Evolutionary conservation across 805 yeast species (phyloP).

Genomic region (Suhomyces sp.): DNA sequence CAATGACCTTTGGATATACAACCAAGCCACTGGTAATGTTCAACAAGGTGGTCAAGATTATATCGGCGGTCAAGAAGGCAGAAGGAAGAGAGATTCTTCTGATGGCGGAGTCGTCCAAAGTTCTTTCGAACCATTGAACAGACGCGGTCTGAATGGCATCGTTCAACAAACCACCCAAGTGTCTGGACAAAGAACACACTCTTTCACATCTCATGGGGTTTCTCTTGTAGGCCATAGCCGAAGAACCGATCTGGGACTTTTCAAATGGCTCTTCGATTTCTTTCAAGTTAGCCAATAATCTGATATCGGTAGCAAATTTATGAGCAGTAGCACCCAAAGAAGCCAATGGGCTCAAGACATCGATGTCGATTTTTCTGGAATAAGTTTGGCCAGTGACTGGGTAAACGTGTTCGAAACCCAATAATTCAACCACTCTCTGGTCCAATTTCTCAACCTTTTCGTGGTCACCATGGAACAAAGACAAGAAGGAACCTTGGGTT

Average conservation of each 20-base stretch:
- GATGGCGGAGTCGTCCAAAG: slow-evolving; percentile 96
- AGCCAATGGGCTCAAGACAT: slow-evolving; percentile 85
- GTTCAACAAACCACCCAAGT: slow-evolving; percentile 82
- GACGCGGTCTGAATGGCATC: slow-evolving; percentile 97
- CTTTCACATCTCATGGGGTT: slow-evolving; percentile 99
- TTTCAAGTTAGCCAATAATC: slow-evolving; percentile 93
- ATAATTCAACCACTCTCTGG: slow-evolving; percentile 84
- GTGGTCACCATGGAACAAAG: slow-evolving; percentile 95
- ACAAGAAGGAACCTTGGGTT: slow-evolving; percentile 94
- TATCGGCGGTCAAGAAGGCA: slow-evolving; percentile 95
- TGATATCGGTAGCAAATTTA: slow-evolving; percentile 95
- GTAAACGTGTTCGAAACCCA: slow-evolving; percentile 92
- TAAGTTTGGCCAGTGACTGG: slow-evolving; percentile 99
- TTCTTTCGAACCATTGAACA: slow-evolving; percentile 99
- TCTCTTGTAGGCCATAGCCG: slow-evolving; percentile 99
- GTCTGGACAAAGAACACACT: slow-evolving; percentile 97
- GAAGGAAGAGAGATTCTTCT: slow-evolving; percentile 96
- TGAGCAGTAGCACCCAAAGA: slow-evolving; percentile 96
- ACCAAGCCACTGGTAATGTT: slow-evolving; percentile 95
- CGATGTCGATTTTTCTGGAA: slow-evolving; percentile 96
- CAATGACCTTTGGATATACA: slow-evolving; percentile 97
- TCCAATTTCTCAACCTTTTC: slow-evolving; percentile 93
- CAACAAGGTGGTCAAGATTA: slow-evolving; percentile 79
- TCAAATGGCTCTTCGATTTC: slow-evolving; percentile 99
- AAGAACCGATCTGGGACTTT: slow-evolving; percentile 95